Evolutionary conservation across 1,284 basidiomycete species (phyloP).

Genomic region (Cutaneotrichosporon mucoides): DNA sequence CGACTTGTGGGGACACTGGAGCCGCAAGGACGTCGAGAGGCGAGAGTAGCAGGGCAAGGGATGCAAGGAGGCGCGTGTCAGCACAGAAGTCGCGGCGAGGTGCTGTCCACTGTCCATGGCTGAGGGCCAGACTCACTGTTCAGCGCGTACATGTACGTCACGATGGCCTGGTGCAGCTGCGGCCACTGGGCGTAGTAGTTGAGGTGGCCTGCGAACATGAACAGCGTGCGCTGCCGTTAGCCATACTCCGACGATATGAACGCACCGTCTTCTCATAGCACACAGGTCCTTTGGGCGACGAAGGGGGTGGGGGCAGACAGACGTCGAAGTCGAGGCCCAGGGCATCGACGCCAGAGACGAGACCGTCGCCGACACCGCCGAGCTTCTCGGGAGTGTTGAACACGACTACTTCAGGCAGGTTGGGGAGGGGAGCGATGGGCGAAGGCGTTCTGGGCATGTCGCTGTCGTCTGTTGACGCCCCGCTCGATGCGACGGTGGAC

Average conservation of each 20-base stretch:
- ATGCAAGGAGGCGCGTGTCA: too few relatives aligned
- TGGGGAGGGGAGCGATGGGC: neutral
- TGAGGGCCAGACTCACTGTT: neutral
- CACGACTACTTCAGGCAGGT: neutral
- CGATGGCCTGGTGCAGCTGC: conserved; percentile 2
- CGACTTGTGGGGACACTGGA: neutral
- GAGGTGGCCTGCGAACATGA: neutral
- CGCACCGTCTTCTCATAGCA: neutral
- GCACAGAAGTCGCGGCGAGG: too few relatives aligned
- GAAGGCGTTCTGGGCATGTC: too few relatives aligned
- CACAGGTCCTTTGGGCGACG: neutral
- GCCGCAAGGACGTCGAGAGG: too few relatives aligned
- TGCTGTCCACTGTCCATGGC: too few relatives aligned
- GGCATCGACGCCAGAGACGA: neutral
- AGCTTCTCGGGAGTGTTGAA: neutral
- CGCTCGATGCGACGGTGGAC: too few relatives aligned
- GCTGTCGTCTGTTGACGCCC: too few relatives aligned
- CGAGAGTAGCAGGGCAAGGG: too few relatives aligned
- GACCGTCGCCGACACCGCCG: too few relatives aligned
- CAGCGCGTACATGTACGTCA: conserved; percentile 6
- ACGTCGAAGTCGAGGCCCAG: neutral
- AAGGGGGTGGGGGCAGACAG: neutral
- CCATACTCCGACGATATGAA: too few relatives aligned
- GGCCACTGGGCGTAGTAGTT: conserved; percentile 1
- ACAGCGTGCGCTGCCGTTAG: neutral